Evolutionary conservation across 352 stramenopile species (phyloP).

Genomic region (Phytophthora melonis): DNA sequence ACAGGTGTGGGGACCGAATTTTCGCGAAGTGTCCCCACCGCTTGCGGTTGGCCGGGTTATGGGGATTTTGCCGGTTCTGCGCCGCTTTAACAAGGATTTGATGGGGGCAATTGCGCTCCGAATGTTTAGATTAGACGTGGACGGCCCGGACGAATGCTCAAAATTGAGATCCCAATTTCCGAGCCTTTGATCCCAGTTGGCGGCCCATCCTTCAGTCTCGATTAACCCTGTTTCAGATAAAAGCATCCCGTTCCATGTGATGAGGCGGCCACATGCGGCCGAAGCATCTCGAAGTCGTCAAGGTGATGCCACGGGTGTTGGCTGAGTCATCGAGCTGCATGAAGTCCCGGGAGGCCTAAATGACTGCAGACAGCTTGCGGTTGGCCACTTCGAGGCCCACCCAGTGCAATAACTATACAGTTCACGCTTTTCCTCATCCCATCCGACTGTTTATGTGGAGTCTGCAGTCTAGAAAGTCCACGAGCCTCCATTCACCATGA

Average conservation of each 20-base stretch:
- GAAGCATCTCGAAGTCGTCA: slow-evolving; percentile 5
- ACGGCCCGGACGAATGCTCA: slow-evolving; percentile 6
- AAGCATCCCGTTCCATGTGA: slow-evolving; percentile 13
- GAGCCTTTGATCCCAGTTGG: not conserved
- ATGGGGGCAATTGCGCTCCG: slow-evolving; percentile 1
- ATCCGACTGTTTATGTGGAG: slow-evolving; percentile 20
- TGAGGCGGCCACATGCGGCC: not conserved
- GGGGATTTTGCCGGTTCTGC: not conserved
- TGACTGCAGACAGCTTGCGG: not conserved
- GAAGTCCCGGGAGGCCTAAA: not conserved
- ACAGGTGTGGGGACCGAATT: slow-evolving; percentile 29
- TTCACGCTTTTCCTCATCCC: slow-evolving; percentile 25
- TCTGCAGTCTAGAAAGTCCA: slow-evolving; percentile 22
- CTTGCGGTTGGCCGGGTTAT: slow-evolving; percentile 2
- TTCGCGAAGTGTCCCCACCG: slow-evolving; percentile 19
- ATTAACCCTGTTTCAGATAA: slow-evolving; percentile 14
- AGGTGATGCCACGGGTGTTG: not conserved
- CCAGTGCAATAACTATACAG: slow-evolving; percentile 34
- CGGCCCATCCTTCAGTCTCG: slow-evolving; percentile 17
- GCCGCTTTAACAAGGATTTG: slow-evolving; percentile 5
- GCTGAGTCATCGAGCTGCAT: not conserved
- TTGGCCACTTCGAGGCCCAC: not conserved
- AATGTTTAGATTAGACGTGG: slow-evolving; percentile 5
- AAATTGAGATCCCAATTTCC: not conserved
- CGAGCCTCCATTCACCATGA: slow-evolving; percentile 2